These are phyloP conservation scores for Actinomortierella wolfii DNA, from an alignment of 371 early-diverging fungal genomes.

Conservation along the genomic window DNA sequence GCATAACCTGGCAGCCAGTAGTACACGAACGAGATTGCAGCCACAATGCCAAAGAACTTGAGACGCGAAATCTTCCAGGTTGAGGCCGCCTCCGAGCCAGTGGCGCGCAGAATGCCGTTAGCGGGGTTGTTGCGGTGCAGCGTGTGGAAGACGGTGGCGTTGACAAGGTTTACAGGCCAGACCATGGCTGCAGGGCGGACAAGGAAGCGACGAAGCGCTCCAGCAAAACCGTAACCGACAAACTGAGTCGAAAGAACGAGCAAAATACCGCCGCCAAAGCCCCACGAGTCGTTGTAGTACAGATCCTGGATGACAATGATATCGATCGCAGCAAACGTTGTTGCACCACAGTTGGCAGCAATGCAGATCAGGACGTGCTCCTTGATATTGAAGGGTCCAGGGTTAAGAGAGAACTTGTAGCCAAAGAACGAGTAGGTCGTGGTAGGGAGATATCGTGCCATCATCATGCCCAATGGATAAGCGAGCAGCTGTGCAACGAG, in stretches of 20 bases:
- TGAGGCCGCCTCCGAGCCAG: conserved; percentile 17
- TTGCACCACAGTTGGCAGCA: conserved; percentile 63
- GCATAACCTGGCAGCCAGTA: conserved; percentile 82
- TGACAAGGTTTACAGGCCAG: conserved; percentile 84
- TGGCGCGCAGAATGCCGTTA: conserved; percentile 26
- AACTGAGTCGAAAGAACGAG: conserved; percentile 71
- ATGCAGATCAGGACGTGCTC: conserved; percentile 76
- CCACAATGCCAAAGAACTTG: conserved; percentile 66
- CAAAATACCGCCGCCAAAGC: conserved; percentile 64
- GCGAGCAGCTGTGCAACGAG: conserved; percentile 72
- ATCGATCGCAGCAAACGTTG: conserved; percentile 75
- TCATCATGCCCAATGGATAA: conserved; percentile 67
- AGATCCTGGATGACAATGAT: conserved; percentile 72
- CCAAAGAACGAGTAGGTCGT: conserved; percentile 69
- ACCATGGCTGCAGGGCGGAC: conserved; percentile 85
- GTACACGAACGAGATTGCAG: conserved; percentile 64
- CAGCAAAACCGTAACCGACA: conserved; percentile 87
- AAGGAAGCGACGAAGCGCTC: conserved; percentile 74
- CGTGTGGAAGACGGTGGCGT: conserved; percentile 73
- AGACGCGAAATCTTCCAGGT: conserved; percentile 49
- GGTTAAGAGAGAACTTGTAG: conserved; percentile 56
- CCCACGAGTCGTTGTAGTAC: conserved; percentile 68
- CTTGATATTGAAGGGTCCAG: conserved; percentile 80
- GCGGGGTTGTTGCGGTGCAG: conserved; percentile 59
- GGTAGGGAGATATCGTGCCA: conserved; percentile 65